phyloP scores from a whole-genome alignment of 2,329 filamentous ascomycete species.

The Lachnellula hyalina region DNA sequence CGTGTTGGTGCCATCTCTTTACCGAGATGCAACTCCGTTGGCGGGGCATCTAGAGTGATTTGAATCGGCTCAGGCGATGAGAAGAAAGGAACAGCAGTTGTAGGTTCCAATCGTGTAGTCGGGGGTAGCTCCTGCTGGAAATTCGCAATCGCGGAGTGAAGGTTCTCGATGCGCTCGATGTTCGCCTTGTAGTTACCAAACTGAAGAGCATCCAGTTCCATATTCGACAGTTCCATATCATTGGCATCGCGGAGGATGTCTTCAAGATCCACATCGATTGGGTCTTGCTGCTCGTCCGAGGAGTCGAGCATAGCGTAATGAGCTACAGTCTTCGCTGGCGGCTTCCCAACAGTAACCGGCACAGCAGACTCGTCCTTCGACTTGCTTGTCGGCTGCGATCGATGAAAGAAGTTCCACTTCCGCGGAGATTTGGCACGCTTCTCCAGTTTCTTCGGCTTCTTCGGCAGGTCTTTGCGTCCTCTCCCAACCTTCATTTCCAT shows the following conservation, averaged over 20 bases:
- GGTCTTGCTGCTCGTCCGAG: slow-evolving; percentile 39
- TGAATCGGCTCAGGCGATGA: slow-evolving; percentile 22
- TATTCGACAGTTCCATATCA: slow-evolving; percentile 27
- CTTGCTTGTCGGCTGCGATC: slow-evolving; percentile 42
- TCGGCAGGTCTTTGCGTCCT: slow-evolving; percentile 15
- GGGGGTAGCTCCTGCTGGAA: background rate
- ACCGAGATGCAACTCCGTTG: slow-evolving; percentile 22
- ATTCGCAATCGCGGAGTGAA: slow-evolving; percentile 7
- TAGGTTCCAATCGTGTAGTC: slow-evolving; percentile 1
- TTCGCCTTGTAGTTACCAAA: slow-evolving; percentile 27
- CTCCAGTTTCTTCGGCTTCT: slow-evolving; percentile 47
- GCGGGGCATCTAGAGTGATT: slow-evolving; percentile 16
- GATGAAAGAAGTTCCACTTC: slow-evolving; percentile 60
- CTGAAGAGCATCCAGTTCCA: slow-evolving; percentile 28
- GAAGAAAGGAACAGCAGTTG: slow-evolving; percentile 10
- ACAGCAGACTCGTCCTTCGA: slow-evolving; percentile 37
- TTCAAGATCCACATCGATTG: slow-evolving; percentile 34
- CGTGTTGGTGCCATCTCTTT: slow-evolving; percentile 3
- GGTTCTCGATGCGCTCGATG: slow-evolving; percentile 18
- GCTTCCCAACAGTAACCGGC: slow-evolving; percentile 42
- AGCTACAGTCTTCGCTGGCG: slow-evolving; percentile 42
- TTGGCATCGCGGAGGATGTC: slow-evolving; percentile 46
- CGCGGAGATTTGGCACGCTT: slow-evolving; percentile 49
- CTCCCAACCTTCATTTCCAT: slow-evolving; percentile 34
- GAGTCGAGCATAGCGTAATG: slow-evolving; percentile 60